Evolutionary conservation across 495 filamentous ascomycete genomes (phyloP).

Genomic region (Sordaria brevicollis): DNA sequence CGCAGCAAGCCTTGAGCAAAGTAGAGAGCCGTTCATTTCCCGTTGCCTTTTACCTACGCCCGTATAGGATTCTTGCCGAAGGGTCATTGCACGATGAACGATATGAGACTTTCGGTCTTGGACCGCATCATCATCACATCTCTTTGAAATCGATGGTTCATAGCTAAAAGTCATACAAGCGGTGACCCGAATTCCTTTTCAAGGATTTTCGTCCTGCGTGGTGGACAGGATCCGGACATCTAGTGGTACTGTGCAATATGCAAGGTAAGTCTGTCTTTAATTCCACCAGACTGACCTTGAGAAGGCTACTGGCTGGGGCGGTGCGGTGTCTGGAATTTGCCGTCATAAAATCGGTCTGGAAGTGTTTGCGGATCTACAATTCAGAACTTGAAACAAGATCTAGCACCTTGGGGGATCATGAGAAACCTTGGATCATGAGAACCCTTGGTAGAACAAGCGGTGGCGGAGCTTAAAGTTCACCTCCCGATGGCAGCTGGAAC

Average conservation of each 20-base stretch:
- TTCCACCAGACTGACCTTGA: not conserved
- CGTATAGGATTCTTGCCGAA: no score
- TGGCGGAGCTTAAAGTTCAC: not conserved
- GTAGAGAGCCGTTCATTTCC: no score
- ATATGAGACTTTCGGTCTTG: no score
- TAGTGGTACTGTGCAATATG: not conserved
- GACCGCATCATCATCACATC: not conserved
- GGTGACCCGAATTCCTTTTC: not conserved
- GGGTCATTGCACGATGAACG: no score
- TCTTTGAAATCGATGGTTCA: not conserved
- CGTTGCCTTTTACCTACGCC: no score
- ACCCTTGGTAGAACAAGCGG: not conserved
- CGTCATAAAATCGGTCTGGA: not conserved
- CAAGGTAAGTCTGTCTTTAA: not conserved
- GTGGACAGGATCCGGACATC: not conserved
- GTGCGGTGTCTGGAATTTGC: not conserved
- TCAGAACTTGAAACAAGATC: not conserved
- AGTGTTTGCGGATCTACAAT: not conserved
- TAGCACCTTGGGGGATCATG: not conserved
- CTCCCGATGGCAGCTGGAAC: not conserved
- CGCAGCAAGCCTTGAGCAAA: no score
- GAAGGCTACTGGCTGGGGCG: not conserved
- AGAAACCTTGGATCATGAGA: no score
- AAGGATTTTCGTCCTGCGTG: not conserved
- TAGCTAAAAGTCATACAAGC: not conserved